Evolutionary conservation across 306 rosid genomes (phyloP).

Genomic region (Pterocarpus santalinus): DNA sequence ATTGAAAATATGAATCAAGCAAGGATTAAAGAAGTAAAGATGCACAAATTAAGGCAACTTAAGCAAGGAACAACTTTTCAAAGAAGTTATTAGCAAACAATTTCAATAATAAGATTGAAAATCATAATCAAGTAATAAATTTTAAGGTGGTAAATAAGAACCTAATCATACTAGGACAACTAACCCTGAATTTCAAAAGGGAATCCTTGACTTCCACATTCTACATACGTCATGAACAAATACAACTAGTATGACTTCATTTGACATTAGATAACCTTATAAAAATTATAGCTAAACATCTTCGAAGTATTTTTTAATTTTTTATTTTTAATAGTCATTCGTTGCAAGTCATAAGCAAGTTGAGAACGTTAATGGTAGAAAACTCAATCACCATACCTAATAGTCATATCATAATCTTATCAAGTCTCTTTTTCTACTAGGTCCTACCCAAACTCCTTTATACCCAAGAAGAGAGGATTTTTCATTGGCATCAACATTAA

Average conservation of each 20-base stretch:
- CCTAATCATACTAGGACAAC: background rate
- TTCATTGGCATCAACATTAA: no score
- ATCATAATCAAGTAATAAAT: background rate
- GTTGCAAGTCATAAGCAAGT: slow-evolving; percentile 69
- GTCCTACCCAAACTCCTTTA: no score
- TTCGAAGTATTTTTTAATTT: background rate
- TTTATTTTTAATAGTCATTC: background rate
- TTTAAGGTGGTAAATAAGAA: slow-evolving; percentile 11
- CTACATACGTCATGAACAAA: slow-evolving; percentile 6
- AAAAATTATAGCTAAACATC: slow-evolving; percentile 5
- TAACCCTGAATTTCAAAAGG: background rate
- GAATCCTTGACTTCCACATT: background rate
- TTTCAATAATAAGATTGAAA: background rate
- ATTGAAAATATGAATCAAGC: slow-evolving; percentile 60
- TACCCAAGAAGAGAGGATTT: no score
- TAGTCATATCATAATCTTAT: no score
- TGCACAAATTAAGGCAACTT: slow-evolving; percentile 65
- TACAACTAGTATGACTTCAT: slow-evolving; percentile 17
- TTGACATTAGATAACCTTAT: background rate
- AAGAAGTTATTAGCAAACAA: background rate
- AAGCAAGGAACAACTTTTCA: slow-evolving; percentile 35
- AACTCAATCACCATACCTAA: slow-evolving; percentile 79
- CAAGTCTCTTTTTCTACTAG: no score
- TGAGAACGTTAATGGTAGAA: slow-evolving; percentile 82
- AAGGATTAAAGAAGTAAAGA: slow-evolving; percentile 74